Evolutionary conservation across 257 asterid genomes (phyloP), one percentile per base, ranked within the genome.

Genomic region (Capsicum baccatum): DNA sequence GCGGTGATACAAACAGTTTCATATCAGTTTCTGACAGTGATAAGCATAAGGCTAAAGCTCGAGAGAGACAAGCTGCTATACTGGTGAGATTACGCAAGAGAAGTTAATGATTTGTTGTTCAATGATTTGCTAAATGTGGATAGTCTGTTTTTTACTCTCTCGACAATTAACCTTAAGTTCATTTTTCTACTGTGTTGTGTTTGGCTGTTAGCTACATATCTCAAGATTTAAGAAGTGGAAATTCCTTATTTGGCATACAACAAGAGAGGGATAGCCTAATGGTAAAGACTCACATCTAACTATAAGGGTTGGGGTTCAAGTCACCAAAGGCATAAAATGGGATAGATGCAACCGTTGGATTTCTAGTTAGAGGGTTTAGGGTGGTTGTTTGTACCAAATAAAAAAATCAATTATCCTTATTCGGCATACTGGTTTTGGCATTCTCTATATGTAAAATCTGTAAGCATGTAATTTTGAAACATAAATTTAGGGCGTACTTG

Each of bases 31-130:
- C 91, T 83, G 98, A 95, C 71, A 86, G 89, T 81, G 98, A 93
- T 84, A 95, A 85, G 87, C 96, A 92, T 87, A 97, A 92, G 94
- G 97, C 96, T 83, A 92, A 91, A 89, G 90, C 99, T 87, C 97
- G 99, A 16, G 98, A 95, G 91, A 94, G 94, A 86, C 99, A 97
- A 89, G 96, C 99, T 92, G 98, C 99, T 81, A 90, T 97, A 71
- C 26, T 97, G 98, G 99, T 95, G 86, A 91, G 98, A 47, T 44
- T 84, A 66, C 87, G 9, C 48, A 52, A 74, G 47, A 52, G 48
- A 52, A 50, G 15, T 52, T 74, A 76, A 76, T 76, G 64, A 52
- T 76, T 50, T 76, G 14, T 26, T 76, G 47, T 26, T 76, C 48
- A 76, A 26, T 76, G 52, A 26, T 50, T 26, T 76, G 48, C 63